A percentile compares a stretch with the other conserved stretches of the same genome.
phyloP scores from a whole-genome alignment of 805 yeast species.

The Saturnispora serradocipensis region DNA sequence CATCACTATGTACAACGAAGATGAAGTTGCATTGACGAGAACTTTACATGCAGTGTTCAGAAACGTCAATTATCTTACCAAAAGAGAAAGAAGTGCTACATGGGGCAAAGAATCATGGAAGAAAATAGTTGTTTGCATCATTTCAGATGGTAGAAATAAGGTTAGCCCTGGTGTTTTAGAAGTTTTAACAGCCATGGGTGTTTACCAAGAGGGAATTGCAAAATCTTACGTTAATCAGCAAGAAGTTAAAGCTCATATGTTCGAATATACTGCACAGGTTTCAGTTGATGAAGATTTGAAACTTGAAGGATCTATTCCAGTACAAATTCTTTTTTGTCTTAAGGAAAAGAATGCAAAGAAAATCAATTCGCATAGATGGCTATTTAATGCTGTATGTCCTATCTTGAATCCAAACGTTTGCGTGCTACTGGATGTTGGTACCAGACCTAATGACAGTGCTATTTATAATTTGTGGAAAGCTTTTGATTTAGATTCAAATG shows the following conservation, averaged over 20 bases:
- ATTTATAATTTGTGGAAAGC: conserved; percentile 95
- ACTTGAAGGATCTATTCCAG: conserved; percentile 91
- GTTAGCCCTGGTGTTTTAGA: conserved; percentile 79
- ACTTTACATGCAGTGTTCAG: conserved; percentile 92
- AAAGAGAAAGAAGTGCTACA: conserved; percentile 68
- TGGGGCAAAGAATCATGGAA: conserved; percentile 99
- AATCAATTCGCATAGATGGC: conserved; percentile 96
- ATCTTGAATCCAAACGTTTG: conserved; percentile 85
- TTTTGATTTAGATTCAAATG: conserved; percentile 90
- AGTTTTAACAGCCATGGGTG: conserved; percentile 87
- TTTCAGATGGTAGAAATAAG: conserved; percentile 91
- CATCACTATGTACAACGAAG: conserved; percentile 96
- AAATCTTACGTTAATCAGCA: conserved; percentile 87
- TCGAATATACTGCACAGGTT: conserved; percentile 93
- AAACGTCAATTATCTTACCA: conserved; percentile 79
- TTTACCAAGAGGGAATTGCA: conserved; percentile 95
- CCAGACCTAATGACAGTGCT: conserved; percentile 83
- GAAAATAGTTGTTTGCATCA: conserved; percentile 83
- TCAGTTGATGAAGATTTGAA: conserved; percentile 83
- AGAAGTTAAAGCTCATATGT: conserved; percentile 86
- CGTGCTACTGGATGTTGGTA: conserved; percentile 91
- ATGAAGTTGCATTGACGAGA: conserved; percentile 79
- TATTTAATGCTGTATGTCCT: conserved; percentile 92
- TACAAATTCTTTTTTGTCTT: conserved; percentile 84
- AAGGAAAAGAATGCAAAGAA: conserved; percentile 90